Evolutionary conservation across 805 yeast genomes (phyloP), one percentile per base, ranked within the genome.

Genomic region (Metschnikowia lunata): DNA sequence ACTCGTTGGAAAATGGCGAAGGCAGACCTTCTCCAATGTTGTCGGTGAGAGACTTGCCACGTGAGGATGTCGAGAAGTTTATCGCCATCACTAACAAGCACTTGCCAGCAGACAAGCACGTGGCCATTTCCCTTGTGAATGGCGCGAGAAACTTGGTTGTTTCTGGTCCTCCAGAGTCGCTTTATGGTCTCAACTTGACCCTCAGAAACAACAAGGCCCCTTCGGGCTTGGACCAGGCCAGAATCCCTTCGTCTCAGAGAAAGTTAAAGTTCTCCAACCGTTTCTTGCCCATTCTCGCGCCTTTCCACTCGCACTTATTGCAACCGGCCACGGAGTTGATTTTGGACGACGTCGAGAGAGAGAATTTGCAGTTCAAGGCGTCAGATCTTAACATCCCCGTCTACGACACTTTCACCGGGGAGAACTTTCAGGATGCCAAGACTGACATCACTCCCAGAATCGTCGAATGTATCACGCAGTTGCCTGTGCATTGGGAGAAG

Each of bases 11-110:
- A 59, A 83, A 88, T 62, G 91, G 91, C 58, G 99, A 93, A 74
- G 99, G 99, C 57, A 76, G 79, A 57, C 99, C 99, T 51, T 85
- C 95, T 54, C 99, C 99, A 55, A 93, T 93, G 99, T 79, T 93
- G 64, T 85, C 97, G 9, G 79, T 93, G 50, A 83, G 97, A 66
- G 97, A 90, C 65, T 77, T 93, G 61, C 78, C 95, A 15, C 72
- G 76, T 55, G 82, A 79, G 35, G 90, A 88, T 69, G 93, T 91
- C 46, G 83, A 88, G 66, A 66, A 64, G 45, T 88, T 76, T 62
- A 86, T 93, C 54, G 85, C 83, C 50, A 80, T 80, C 66, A 93
- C 99, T 48, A 93, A 93, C 72, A 80, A 85, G 62, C 98, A 90
- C 71, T 79, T 93, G 71, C 97, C 99, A 56, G 71, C 74, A 42